These are phyloP conservation scores for Fusarium longipes DNA, from an alignment of 2,329 filamentous ascomycete species.

Conservation along the genomic window DNA sequence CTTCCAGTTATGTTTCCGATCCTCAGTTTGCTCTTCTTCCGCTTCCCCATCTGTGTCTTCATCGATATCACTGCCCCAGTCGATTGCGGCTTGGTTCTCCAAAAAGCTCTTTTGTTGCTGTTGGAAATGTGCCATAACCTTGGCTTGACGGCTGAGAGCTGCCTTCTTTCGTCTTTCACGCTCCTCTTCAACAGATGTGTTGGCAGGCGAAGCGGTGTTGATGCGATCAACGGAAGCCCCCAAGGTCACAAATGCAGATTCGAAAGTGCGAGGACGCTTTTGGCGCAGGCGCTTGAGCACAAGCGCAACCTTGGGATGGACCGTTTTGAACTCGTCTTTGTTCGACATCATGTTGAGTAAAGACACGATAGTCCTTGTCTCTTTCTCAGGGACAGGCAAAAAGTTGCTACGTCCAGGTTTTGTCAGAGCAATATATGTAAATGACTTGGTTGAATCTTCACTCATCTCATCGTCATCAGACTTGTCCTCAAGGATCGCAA, in stretches of 20 bases:
- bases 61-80: conserved; percentile 86
- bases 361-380: conserved; percentile 70
- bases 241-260: conserved; percentile 71
- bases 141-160: conserved; percentile 87
- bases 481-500: conserved; percentile 86
- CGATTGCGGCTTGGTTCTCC: conserved; percentile 85
- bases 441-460: conserved; percentile 68
- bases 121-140: conserved; percentile 98
- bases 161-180: conserved; percentile 89
- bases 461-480: conserved; percentile 64
- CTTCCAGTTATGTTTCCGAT: conserved; percentile 77
- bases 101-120: conserved; percentile 97
- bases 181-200: conserved; percentile 74
- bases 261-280: conserved; percentile 79
- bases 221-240: conserved; percentile 80
- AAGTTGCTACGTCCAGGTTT: conserved; percentile 72
- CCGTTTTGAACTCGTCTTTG: conserved; percentile 82
- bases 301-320: conserved; percentile 84
- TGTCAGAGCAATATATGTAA: conserved; percentile 76
- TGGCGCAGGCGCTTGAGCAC: conserved; percentile 88
- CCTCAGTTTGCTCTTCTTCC: conserved; percentile 68
- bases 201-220: conserved; percentile 84
- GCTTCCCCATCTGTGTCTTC: conserved; percentile 79
- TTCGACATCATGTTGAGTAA: conserved; percentile 70
- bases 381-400: conserved; percentile 63